Conservation (phyloP, 2,329 filamentous ascomycete genomes). For the Onygenales sp. region DNA sequence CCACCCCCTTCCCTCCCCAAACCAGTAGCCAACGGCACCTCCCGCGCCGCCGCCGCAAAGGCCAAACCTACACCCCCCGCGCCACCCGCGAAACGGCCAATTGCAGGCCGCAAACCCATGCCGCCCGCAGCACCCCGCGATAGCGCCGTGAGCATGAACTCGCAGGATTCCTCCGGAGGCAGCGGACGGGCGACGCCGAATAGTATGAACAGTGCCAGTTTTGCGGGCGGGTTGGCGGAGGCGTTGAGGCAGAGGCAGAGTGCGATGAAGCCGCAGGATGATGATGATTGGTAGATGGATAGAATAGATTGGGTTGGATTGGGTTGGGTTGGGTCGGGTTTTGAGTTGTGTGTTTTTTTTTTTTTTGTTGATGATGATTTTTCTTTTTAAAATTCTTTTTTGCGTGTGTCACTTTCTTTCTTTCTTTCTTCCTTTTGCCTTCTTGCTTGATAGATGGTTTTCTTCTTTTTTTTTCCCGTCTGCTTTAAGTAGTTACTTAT, state of each 20-base stretch:
- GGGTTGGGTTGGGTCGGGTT: not conserved
- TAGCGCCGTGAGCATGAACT: slow-evolving; percentile 39
- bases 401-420: not conserved
- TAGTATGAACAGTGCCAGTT: slow-evolving; percentile 45
- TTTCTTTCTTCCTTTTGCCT: not conserved
- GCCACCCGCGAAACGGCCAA: slow-evolving; percentile 72
- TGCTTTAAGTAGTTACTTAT: no score
- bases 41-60: slow-evolving; percentile 36
- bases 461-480: not conserved
- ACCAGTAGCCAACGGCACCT: slow-evolving; percentile 30
- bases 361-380: no score
- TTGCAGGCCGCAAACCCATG: slow-evolving; percentile 59
- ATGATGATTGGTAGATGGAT: slow-evolving; percentile 41
- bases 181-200: slow-evolving; percentile 64
- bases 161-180: slow-evolving; percentile 44
- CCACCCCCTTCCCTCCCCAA: slow-evolving; percentile 38
- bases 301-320: no score
- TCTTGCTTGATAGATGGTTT: not conserved
- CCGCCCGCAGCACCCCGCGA: slow-evolving; percentile 61
- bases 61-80: slow-evolving; percentile 64
- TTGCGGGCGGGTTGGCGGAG: slow-evolving; percentile 67
- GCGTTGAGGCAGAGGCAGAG: slow-evolving; percentile 67
- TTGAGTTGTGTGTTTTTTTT: no score
- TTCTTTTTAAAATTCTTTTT: no score
- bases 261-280: slow-evolving; percentile 61